phyloP scores from a whole-genome alignment of 169 alveolate genomes.

The Theileria orientalis region DNA sequence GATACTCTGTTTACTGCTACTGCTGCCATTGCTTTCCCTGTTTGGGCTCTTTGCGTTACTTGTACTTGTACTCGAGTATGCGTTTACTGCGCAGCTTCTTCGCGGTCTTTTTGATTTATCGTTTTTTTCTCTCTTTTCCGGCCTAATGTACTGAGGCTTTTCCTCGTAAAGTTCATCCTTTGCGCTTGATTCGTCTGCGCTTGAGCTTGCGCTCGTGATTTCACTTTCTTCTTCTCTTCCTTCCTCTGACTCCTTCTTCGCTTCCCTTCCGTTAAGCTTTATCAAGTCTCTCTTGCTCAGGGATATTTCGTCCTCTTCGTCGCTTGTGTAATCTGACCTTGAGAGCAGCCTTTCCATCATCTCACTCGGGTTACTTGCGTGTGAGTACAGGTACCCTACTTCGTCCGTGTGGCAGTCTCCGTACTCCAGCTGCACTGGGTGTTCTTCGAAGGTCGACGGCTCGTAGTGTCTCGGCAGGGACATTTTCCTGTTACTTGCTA shows the following conservation, averaged over 20 bases:
- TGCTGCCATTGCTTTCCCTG: too few species aligned
- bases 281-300: neutral
- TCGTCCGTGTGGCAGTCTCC: slow-evolving; percentile 69
- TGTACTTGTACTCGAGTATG: too few species aligned
- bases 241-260: neutral
- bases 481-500: slow-evolving; percentile 76
- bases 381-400: slow-evolving; percentile 42
- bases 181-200: neutral
- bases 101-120: neutral
- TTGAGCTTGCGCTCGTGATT: neutral
- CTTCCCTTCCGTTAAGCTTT: neutral
- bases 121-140: neutral
- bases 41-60: too few species aligned
- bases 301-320: neutral
- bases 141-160: neutral
- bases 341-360: neutral
- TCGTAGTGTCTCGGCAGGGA: slow-evolving; percentile 79
- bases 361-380: slow-evolving; percentile 6
- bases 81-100: neutral
- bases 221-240: neutral
- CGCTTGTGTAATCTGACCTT: neutral
- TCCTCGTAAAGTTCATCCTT: neutral
- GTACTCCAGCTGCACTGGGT: slow-evolving; percentile 61
- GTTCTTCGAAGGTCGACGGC: slow-evolving; percentile 70
- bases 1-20: too few species aligned